These are phyloP conservation scores for Sporothrix schenckii DNA, from an alignment of 2,329 filamentous ascomycete genomes.

Conservation along the genomic window DNA sequence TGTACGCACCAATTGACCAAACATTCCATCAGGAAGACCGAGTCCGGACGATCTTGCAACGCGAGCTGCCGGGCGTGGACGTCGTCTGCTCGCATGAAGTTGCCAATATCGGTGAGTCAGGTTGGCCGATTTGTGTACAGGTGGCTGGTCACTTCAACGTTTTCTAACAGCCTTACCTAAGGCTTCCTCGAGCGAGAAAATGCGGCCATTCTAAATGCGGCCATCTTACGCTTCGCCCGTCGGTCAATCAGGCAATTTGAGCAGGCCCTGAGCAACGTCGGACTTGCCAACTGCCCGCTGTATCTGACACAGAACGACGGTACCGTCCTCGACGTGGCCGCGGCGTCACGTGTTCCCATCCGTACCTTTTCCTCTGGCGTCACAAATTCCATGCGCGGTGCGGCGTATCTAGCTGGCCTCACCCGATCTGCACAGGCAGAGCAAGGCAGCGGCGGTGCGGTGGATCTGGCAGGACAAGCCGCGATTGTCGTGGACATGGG, in stretches of 20 bases:
- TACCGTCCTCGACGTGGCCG: not conserved
- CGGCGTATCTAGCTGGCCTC: not conserved
- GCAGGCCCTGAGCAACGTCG: not conserved
- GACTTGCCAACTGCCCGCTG: not conserved
- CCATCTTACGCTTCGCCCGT: not conserved
- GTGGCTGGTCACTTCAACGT: too few relatives aligned
- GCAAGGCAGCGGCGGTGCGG: not conserved
- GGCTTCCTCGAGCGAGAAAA: conserved; percentile 14
- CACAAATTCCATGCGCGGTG: not conserved
- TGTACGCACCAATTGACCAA: not conserved
- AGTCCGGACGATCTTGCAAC: not conserved
- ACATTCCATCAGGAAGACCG: not conserved
- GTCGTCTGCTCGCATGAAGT: conserved; percentile 6
- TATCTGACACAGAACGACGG: conserved; percentile 7
- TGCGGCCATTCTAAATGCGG: not conserved
- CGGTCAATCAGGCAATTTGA: not conserved
- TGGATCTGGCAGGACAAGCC: not conserved
- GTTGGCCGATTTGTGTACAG: too few relatives aligned
- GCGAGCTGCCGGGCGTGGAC: not conserved
- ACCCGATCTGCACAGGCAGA: not conserved
- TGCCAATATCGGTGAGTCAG: not conserved
- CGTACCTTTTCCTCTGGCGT: not conserved
- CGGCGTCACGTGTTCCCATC: not conserved
- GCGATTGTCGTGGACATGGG: conserved; percentile 10
- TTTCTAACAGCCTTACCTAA: not conserved